Evolutionary conservation across 1,284 basidiomycete species (phyloP).

Genomic region (Ceratobasidium sp.): DNA sequence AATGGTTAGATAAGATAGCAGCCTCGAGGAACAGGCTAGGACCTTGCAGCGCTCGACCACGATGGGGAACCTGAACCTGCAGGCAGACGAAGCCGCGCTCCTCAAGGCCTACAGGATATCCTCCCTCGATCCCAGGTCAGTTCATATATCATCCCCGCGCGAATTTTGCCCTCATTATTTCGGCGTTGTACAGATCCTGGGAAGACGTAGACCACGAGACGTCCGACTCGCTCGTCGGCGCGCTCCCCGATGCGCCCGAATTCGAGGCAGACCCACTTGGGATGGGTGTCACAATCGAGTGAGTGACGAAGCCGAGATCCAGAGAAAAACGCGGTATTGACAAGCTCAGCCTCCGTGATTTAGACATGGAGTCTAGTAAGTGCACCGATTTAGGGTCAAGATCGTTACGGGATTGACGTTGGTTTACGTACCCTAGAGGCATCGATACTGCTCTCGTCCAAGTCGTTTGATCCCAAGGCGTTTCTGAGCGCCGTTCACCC

Average conservation of each 20-base stretch:
- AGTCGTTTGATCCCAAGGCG: constrained; percentile 95
- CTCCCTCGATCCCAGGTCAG: constrained; percentile 75
- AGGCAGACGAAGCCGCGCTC: constrained; percentile 77
- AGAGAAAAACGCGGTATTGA: constrained; percentile 39
- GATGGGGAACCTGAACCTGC: constrained; percentile 70
- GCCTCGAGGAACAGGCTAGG: constrained; percentile 5
- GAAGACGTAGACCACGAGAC: constrained; percentile 83
- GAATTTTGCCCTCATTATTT: neutral
- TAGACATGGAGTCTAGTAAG: constrained; percentile 81
- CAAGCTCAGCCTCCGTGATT: constrained; percentile 66
- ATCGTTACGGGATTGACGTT: constrained; percentile 25
- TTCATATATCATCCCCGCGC: constrained; percentile 30
- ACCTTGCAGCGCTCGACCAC: constrained; percentile 3
- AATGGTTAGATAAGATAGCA: constrained; percentile 23
- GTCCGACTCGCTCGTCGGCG: constrained; percentile 73
- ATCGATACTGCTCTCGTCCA: constrained; percentile 85
- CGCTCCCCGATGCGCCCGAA: constrained; percentile 62
- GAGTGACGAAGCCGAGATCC: constrained; percentile 54
- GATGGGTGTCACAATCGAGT: constrained; percentile 73
- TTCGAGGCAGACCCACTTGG: constrained; percentile 78
- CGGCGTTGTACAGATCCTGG: constrained; percentile 69
- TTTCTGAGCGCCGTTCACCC: constrained; percentile 95
- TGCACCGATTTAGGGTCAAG: constrained; percentile 43
- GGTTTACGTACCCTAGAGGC: constrained; percentile 66
- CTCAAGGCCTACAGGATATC: constrained; percentile 81